Base-by-base conservation (phyloP, 108 stramenopile genomes). In the Fragilariopsis cylindrus region DNA sequence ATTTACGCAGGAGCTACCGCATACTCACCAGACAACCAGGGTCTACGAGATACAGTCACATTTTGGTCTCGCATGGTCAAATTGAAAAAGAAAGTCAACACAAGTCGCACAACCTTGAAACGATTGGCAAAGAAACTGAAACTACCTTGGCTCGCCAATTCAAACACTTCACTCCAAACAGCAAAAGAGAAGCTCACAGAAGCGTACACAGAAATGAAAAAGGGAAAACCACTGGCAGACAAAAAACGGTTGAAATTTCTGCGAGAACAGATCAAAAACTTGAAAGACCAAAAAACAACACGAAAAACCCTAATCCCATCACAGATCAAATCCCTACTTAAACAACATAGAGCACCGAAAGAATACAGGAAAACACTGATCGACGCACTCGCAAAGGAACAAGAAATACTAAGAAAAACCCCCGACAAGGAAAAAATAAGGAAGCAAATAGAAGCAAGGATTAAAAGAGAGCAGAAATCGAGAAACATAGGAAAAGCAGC, bases 31-130 rank as follows among this genome's bases (percentile, higher is more conserved):
- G 9, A 44, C 8, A 15, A 46, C 40, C 65, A 66, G 47, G 11
- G 39, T 12, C 30, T 66, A 11, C 15, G 65, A 11, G 65, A 66
- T 16, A 12, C 12, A 44, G 47, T 66, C 15, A 45, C 9, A 11
- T 9, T 66, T 13, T 66, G 65, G 65, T 13, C 9, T n/a, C 65
- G 65, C 9, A 45, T 45, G 8, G 42, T 66, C 11, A 66, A 41
- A 12, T 13, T 43, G 9, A 12, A 11, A 9, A 44, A 41, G 47
- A 15, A 21, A 66, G 9, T 21, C 15, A 15, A 41, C 11, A 66
- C 65, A 66, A 66, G 43, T 45, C 39, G 65, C 15, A 41, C 42
- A 12, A 44, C 15, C 15, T 21, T 66, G 8, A 66, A 44, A 44
- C 9, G 42, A n/a, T 45, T 66, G 11, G 43, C 43, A 11, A 39